Base-by-base conservation (phyloP, 768 basidiomycete genomes). In the Atractiella rhizophila region DNA sequence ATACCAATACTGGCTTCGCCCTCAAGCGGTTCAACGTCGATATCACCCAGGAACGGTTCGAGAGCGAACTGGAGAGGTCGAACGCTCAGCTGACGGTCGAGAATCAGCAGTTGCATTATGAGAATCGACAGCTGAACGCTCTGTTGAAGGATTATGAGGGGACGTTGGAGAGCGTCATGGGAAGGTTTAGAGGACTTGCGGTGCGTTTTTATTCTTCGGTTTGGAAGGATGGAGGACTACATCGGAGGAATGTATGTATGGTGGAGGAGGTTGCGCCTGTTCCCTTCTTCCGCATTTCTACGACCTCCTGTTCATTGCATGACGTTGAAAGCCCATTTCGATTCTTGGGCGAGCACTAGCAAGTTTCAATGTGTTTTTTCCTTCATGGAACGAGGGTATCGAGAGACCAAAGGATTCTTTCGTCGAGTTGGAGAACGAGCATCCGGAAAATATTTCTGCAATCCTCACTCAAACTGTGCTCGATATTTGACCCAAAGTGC, bases 131-230 rank as follows among this genome's bases (percentile, higher is more conserved):
- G 55, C 67, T 96, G 24, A 75, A 74, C 49, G 51, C 70, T 21
- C 65, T 98, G 21, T 64, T 96, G 42, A 86, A 85, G 54, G 91
- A 98, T 58, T 88, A 96, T 56, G 86, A 96, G 57, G 65, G 66
- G 40, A 91, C 86, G 3, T 68, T 98, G 64, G 86, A 94, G 52
- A 85, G 74, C 23, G 79, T 96, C 56, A 96, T 98, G 91, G 62
- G 72, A 38, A 94, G 94, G 60, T 94, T 96, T 57, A 68, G 86
- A 44, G 75, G 74, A 44, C 76, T 94, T 54, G 73, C 81, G 11
- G 85, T 88, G 52, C 53, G 80, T 66, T 16, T 35, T 35, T 3
- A 1, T 12, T 27, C 12, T 16, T 25, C 4, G 18, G 15, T 23
- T 37, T 12, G 15, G 28, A 20, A 21, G 19, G 23, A 37, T 16